Conservation (phyloP, 148 eudicot species). For the Oxyria digyna region DNA sequence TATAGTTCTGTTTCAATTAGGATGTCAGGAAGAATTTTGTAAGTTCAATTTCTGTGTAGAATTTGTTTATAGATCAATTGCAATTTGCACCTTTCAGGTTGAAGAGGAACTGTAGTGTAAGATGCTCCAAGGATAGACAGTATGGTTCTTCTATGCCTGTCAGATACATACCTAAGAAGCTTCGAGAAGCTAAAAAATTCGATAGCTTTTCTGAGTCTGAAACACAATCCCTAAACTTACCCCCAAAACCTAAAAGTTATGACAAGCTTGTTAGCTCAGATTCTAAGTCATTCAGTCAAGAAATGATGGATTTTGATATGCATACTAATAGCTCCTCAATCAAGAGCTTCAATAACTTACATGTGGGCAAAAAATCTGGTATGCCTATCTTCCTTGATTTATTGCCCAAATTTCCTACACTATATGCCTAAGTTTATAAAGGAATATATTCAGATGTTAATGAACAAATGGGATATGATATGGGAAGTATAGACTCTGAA, state of each 20-base stretch:
- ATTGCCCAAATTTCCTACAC: background rate
- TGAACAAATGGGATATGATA: conserved; percentile 12
- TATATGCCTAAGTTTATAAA: background rate
- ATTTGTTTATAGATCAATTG: background rate
- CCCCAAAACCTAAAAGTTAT: conserved; percentile 21
- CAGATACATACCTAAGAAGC: conserved; percentile 50
- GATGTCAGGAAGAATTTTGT: background rate
- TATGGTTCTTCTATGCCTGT: conserved; percentile 36
- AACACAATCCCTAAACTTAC: conserved; percentile 18
- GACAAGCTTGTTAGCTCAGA: conserved; percentile 10
- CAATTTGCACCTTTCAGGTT: conserved; percentile 15
- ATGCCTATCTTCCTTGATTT: background rate
- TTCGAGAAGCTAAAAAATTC: conserved; percentile 14
- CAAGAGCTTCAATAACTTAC: conserved; percentile 7
- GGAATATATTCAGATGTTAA: conserved; percentile 8
- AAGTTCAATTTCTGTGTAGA: background rate
- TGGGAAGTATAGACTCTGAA: conserved; percentile 18
- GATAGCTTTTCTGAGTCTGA: conserved; percentile 13
- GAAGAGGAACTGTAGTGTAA: conserved; percentile 19
- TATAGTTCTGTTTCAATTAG: background rate
- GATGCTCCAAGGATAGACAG: conserved; percentile 24
- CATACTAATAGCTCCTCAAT: background rate
- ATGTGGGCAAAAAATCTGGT: conserved; percentile 18
- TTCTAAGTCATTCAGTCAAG: conserved; percentile 12
- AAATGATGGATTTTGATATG: conserved; percentile 3